These are phyloP conservation scores for Pseudozyma thailandica DNA, from an alignment of 1,284 basidiomycete genomes.

Conservation along the genomic window DNA sequence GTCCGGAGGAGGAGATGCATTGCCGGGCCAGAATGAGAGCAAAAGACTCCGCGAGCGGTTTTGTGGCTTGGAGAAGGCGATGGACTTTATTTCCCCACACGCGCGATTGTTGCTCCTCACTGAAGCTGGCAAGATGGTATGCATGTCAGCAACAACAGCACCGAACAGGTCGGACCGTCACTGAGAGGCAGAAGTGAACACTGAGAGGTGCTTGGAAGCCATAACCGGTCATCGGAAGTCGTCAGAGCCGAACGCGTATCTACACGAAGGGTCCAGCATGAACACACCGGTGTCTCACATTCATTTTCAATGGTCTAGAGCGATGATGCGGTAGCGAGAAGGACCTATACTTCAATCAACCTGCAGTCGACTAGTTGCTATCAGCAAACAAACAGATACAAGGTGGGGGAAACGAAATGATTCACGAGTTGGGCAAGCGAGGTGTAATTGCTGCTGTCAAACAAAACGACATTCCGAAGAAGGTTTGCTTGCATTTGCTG, in stretches of 20 bases:
- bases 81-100: background rate
- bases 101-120: too few species aligned
- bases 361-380: background rate
- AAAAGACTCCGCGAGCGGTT: background rate
- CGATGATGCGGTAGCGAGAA: background rate
- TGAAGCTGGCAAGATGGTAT: too few species aligned
- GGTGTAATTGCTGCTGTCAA: constrained; percentile 1
- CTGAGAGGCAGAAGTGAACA: background rate
- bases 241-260: background rate
- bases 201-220: too few species aligned
- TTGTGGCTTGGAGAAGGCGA: background rate
- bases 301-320: background rate
- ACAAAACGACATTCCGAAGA: constrained; percentile 5
- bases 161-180: background rate
- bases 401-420: background rate
- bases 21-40: background rate
- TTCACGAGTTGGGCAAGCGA: background rate
- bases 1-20: background rate
- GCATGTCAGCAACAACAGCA: background rate
- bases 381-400: background rate
- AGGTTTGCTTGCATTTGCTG: constrained; percentile 4
- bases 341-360: background rate
- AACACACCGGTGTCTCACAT: background rate
- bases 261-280: background rate
- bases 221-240: too few species aligned